Evolutionary conservation across 495 filamentous ascomycete species (phyloP).

Genomic region (Lasiosphaeria hispida): DNA sequence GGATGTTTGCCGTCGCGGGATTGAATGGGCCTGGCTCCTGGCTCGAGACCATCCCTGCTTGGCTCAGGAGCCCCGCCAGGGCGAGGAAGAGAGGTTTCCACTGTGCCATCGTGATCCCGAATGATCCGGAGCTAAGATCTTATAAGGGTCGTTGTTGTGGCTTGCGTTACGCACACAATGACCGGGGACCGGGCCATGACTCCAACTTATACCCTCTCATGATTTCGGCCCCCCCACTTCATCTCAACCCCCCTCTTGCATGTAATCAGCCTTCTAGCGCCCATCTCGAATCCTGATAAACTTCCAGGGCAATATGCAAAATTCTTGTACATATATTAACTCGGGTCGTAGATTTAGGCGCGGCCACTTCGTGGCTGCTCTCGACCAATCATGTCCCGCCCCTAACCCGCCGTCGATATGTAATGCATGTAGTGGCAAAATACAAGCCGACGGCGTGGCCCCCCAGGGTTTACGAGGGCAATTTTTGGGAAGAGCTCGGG

Average conservation of each 20-base stretch:
- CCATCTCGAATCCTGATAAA: slow-evolving; percentile 13
- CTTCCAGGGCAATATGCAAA: slow-evolving; percentile 7
- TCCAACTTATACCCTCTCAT: no score
- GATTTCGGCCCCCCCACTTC: neutral
- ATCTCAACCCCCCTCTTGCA: neutral
- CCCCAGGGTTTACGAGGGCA: no score
- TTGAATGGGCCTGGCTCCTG: slow-evolving; percentile 19
- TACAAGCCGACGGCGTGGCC: neutral
- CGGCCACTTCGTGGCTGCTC: neutral
- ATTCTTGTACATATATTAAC: slow-evolving; percentile 9
- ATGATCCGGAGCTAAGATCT: neutral
- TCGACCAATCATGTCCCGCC: slow-evolving; percentile 12
- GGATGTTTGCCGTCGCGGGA: slow-evolving; percentile 18
- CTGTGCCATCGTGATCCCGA: slow-evolving; percentile 12
- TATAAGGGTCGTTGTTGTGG: neutral
- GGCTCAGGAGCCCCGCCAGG: slow-evolving; percentile 12
- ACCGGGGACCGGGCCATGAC: no score
- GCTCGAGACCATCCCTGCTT: slow-evolving; percentile 8
- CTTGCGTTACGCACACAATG: no score
- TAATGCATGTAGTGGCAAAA: neutral
- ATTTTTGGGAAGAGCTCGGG: no score
- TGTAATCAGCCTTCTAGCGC: neutral
- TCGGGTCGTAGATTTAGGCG: slow-evolving; percentile 14
- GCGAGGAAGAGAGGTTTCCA: slow-evolving; percentile 4
- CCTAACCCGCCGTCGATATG: neutral